These are phyloP conservation scores for Oryza glumipatula DNA, from an alignment of 176 grass and related monocot genomes.

Conservation along the genomic window DNA sequence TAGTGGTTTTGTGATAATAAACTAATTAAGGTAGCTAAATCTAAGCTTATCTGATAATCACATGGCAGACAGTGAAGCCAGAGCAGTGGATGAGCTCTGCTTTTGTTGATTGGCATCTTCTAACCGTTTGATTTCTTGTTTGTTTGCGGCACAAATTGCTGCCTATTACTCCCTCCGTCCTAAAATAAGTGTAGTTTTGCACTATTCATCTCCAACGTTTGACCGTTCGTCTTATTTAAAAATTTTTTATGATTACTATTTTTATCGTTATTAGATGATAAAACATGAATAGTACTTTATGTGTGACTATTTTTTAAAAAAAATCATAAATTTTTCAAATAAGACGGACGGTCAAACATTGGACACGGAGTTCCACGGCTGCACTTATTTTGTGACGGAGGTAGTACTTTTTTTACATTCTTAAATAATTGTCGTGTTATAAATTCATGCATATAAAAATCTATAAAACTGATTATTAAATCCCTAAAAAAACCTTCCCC, in stretches of 20 bases:
- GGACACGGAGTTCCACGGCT: too few relatives aligned
- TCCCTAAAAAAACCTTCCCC: background rate
- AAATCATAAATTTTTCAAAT: too few relatives aligned
- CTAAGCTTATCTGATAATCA: background rate
- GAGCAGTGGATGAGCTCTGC: background rate
- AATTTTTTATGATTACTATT: too few relatives aligned
- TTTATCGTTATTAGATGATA: too few relatives aligned
- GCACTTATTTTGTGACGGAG: too few relatives aligned
- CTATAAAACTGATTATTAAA: background rate
- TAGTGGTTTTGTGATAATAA: background rate
- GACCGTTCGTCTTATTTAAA: too few relatives aligned
- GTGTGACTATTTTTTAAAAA: too few relatives aligned
- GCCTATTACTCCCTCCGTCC: too few relatives aligned
- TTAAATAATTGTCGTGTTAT: background rate
- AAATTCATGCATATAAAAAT: background rate
- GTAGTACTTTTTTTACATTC: background rate
- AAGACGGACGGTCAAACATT: too few relatives aligned
- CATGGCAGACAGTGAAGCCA: background rate
- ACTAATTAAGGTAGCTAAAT: background rate
- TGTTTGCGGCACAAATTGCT: background rate
- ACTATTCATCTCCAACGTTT: too few relatives aligned
- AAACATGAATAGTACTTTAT: too few relatives aligned
- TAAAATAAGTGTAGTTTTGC: too few relatives aligned
- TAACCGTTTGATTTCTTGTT: background rate
- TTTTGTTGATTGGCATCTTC: background rate